Conservation (phyloP, 2,329 filamentous ascomycete genomes). For the Coniella lustricola region DNA sequence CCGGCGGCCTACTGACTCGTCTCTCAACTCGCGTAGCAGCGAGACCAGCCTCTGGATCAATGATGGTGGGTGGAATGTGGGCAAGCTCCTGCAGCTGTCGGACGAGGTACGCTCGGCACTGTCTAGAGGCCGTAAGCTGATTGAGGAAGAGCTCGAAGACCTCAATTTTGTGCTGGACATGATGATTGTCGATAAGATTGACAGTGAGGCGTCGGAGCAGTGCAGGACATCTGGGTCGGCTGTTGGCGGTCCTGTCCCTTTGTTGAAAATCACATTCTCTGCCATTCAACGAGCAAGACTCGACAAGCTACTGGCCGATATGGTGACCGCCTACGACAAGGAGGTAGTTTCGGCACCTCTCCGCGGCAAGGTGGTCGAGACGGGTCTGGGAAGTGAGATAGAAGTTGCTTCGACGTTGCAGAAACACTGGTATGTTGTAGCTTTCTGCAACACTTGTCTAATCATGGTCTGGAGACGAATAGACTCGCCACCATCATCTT, state of each 20-base stretch:
- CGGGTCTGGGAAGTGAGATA: slow-evolving; percentile 1
- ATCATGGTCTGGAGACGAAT: too few species aligned
- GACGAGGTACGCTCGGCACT: slow-evolving; percentile 9
- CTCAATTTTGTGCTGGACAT: slow-evolving; percentile 11
- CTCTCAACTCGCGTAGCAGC: neutral
- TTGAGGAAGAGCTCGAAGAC: slow-evolving; percentile 2
- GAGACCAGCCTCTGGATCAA: slow-evolving; percentile 8
- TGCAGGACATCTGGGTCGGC: neutral
- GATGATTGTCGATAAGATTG: slow-evolving; percentile 11
- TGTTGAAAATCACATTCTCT: slow-evolving; percentile 2
- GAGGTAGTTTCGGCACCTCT: neutral
- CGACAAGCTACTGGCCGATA: slow-evolving; percentile 15
- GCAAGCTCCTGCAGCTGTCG: slow-evolving; percentile 12
- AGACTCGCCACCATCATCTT: too few species aligned
- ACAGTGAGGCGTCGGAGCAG: neutral
- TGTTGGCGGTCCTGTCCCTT: neutral
- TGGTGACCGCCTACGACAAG: slow-evolving; percentile 2
- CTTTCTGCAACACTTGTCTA: too few species aligned
- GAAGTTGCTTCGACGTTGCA: slow-evolving; percentile 5
- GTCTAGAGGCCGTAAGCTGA: neutral
- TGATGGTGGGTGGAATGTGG: slow-evolving; percentile 8
- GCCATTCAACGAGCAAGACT: slow-evolving; percentile 7
- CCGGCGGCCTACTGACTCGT: neutral
- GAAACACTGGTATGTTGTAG: neutral
- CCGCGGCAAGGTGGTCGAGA: neutral